phyloP scores from a whole-genome alignment of 106 monocot species.

The Acorus calamus region DNA sequence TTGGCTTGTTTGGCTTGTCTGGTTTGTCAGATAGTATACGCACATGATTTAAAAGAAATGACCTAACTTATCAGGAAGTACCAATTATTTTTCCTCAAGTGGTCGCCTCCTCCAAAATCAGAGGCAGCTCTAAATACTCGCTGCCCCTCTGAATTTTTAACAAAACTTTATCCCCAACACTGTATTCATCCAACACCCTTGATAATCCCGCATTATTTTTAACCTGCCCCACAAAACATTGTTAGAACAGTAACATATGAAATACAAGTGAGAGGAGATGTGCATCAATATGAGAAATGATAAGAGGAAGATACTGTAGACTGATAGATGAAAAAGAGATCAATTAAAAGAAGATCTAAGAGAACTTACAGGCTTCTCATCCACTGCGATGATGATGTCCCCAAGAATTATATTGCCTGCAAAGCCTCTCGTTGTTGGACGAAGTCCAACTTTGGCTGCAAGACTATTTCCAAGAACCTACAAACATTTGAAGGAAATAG shows the following conservation, averaged over 20 bases:
- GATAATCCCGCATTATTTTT: constrained; percentile 58
- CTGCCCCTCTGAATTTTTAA: constrained; percentile 49
- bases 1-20: too few relatives aligned
- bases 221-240: constrained; percentile 27
- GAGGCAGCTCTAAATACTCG: constrained; percentile 31
- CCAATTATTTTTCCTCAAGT: constrained; percentile 5
- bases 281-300: not conserved
- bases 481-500: not conserved
- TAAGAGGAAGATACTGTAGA: not conserved
- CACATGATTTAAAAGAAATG: too few relatives aligned
- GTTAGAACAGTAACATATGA: not conserved
- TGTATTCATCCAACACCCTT: constrained; percentile 64
- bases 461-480: constrained; percentile 61
- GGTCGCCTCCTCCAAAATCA: constrained; percentile 54
- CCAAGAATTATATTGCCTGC: constrained; percentile 82
- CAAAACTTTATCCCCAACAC: constrained; percentile 48
- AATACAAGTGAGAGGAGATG: not conserved
- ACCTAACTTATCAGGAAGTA: too few relatives aligned
- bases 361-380: constrained; percentile 62
- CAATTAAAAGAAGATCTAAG: not conserved
- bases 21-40: too few relatives aligned
- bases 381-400: constrained; percentile 64
- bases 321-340: not conserved
- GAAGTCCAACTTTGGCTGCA: constrained; percentile 79
- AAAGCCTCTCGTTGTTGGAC: constrained; percentile 78